phyloP scores from a whole-genome alignment of 2,329 filamentous ascomycete species.

The Aspergillus sojae region DNA sequence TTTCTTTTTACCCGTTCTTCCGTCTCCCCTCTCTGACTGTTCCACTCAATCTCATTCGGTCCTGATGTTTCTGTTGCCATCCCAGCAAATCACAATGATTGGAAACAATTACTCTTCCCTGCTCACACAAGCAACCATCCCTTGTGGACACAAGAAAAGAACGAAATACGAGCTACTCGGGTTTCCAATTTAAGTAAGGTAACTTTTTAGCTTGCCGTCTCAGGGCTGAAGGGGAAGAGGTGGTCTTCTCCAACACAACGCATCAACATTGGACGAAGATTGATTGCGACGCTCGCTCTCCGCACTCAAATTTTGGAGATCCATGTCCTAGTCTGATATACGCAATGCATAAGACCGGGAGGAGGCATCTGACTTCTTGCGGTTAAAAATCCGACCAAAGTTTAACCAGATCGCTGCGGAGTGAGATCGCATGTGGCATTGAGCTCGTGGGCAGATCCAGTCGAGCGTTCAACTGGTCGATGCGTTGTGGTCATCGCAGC shows the following conservation, averaged over 20 bases:
- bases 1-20: not conserved
- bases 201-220: not conserved
- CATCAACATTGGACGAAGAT: not conserved
- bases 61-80: not conserved
- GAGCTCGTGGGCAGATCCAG: slow-evolving; percentile 6
- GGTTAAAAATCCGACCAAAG: slow-evolving; percentile 4
- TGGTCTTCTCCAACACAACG: not conserved
- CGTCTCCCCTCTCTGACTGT: slow-evolving; percentile 1
- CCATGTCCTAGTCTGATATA: slow-evolving; percentile 3
- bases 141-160: not conserved
- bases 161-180: not conserved
- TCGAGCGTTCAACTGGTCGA: slow-evolving; percentile 1
- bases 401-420: slow-evolving; percentile 1
- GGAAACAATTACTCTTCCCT: slow-evolving; percentile 10
- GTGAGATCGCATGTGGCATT: slow-evolving; percentile 7
- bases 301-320: not conserved
- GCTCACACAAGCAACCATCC: not conserved
- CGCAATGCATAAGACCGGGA: slow-evolving; percentile 7
- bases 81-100: slow-evolving; percentile 15
- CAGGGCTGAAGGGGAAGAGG: not conserved
- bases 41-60: not conserved
- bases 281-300: not conserved
- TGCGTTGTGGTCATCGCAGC: slow-evolving; percentile 6
- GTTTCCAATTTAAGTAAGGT: slow-evolving; percentile 4
- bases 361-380: slow-evolving; percentile 3